Evolutionary conservation across 2,329 filamentous ascomycete species (phyloP).

Genomic region (Penicillium freii): DNA sequence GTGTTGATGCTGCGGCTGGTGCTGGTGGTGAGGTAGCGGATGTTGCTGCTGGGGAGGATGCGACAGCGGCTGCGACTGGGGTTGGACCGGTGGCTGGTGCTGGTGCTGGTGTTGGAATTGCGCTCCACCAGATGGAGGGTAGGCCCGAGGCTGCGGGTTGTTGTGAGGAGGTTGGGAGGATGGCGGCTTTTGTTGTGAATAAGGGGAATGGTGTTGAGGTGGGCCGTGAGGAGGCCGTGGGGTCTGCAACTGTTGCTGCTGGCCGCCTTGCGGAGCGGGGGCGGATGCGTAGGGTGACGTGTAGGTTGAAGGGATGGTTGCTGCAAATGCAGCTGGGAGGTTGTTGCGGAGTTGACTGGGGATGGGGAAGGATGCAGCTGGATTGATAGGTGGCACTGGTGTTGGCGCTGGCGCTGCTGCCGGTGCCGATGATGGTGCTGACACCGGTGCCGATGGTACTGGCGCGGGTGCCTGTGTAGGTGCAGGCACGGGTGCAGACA

Average conservation of each 20-base stretch:
- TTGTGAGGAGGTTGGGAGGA: conserved; percentile 22
- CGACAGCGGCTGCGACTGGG: conserved; percentile 13
- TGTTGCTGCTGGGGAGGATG: conserved; percentile 18
- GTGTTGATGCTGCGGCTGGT: conserved; percentile 5
- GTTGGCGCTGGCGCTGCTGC: conserved; percentile 17
- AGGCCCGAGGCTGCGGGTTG: conserved; percentile 20
- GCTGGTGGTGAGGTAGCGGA: conserved; percentile 4
- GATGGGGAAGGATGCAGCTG: conserved; percentile 34
- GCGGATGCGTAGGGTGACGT: conserved; percentile 44
- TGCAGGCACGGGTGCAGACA: conserved; percentile 3
- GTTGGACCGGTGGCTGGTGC: conserved; percentile 17
- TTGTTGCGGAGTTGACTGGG: conserved; percentile 40
- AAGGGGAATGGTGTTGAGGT: conserved; percentile 28
- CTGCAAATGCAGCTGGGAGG: conserved; percentile 41
- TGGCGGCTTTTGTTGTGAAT: conserved; percentile 21
- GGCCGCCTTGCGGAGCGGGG: conserved; percentile 34
- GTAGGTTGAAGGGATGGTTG: conserved; percentile 38
- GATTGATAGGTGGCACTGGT: conserved; percentile 20
- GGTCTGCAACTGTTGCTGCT: conserved; percentile 32
- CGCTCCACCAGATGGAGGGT: conserved; percentile 17
- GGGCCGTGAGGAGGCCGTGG: conserved; percentile 20
- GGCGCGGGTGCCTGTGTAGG: conserved; percentile 16
- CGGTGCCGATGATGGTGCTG: conserved; percentile 13
- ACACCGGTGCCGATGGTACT: conserved; percentile 8
- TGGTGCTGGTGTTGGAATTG: conserved; percentile 20